Evolutionary conservation across 768 basidiomycete genomes (phyloP), one percentile per base, ranked within the genome.

Genomic region (Jaapia argillacea): DNA sequence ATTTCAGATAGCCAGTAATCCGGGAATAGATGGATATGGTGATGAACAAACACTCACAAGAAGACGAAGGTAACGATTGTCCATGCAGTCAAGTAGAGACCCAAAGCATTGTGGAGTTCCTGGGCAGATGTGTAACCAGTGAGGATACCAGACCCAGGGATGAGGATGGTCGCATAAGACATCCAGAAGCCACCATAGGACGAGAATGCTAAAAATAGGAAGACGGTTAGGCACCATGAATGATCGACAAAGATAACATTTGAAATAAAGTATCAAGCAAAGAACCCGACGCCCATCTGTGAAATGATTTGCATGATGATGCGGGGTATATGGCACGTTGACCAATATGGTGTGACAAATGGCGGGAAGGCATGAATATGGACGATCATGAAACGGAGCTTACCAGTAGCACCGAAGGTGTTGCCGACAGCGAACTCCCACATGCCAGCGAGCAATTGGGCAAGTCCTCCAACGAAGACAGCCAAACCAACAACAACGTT

Each of bases 171-270:
- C 3, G 77, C 85, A 40, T 76, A 91, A 3, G 87, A 87, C 65
- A 91, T 66, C 88, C 88, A 92, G 70, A 91, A 92, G 2, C 79
- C 84, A 20, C 89, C 89, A 48, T 84, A 92, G 1, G 81, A 82
- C 0, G 77, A 69, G 70, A 90, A 91, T 16, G 16, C 31, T 33
- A 33, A 10, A 16, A 3, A 12, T 21, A 1, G 6, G 44, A 3
- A 12, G n/a, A n/a, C 18, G 37, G 2, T 21, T 12, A 13, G 12
- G 3, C 36, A 24, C 27, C 21, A 6, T 20, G 5, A 16, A 6
- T 3, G 18, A 6, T 50, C 60, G 31, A n/a, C n/a, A n/a, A n/a
- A n/a, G n/a, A n/a, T n/a, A n/a, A n/a, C n/a, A n/a, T n/a, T n/a
- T n/a, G n/a, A n/a, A n/a, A n/a, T n/a, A n/a, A n/a, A n/a, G n/a